These are phyloP conservation scores for Hemisphaericaspora xylanilytica DNA, from an alignment of 1,139 yeast species.

Conservation along the genomic window DNA sequence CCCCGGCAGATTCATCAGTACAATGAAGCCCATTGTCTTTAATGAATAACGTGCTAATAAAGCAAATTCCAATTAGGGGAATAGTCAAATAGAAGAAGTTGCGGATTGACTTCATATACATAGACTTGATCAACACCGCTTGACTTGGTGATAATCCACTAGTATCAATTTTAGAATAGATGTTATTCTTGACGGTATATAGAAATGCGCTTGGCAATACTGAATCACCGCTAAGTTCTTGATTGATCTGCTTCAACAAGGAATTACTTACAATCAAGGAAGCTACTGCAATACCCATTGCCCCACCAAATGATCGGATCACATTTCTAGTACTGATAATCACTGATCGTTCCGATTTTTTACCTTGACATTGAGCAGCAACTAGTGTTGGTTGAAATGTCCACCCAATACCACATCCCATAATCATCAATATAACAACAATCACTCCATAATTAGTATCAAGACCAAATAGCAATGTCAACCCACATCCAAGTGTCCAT, in stretches of 20 bases:
- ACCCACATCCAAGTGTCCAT: conserved; percentile 42
- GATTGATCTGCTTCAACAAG: conserved; percentile 24
- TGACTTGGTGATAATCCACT: conserved; percentile 24
- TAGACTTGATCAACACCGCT: conserved; percentile 22
- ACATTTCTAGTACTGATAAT: conserved; percentile 52
- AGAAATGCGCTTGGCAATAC: conserved; percentile 17
- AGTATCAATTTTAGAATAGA: conserved; percentile 32
- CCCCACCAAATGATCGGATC: conserved; percentile 53
- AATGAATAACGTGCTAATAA: conserved; percentile 33
- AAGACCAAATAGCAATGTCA: conserved; percentile 33
- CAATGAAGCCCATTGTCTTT: conserved; percentile 44
- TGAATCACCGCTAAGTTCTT: conserved; percentile 10
- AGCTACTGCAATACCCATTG: conserved; percentile 48
- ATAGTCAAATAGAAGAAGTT: conserved; percentile 41
- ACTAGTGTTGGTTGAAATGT: conserved; percentile 56
- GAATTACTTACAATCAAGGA: conserved; percentile 44
- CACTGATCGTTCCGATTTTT: conserved; percentile 49
- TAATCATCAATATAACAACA: conserved; percentile 33
- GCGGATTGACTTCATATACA: conserved; percentile 38
- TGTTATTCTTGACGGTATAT: conserved; percentile 24
- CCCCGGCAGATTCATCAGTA: conserved; percentile 31
- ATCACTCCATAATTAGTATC: conserved; percentile 29
- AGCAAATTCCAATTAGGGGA: conserved; percentile 43
- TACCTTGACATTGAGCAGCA: conserved; percentile 50
- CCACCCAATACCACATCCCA: conserved; percentile 50